Conservation (phyloP, 257 asterid species). For the Jasminum sambac region DNA sequence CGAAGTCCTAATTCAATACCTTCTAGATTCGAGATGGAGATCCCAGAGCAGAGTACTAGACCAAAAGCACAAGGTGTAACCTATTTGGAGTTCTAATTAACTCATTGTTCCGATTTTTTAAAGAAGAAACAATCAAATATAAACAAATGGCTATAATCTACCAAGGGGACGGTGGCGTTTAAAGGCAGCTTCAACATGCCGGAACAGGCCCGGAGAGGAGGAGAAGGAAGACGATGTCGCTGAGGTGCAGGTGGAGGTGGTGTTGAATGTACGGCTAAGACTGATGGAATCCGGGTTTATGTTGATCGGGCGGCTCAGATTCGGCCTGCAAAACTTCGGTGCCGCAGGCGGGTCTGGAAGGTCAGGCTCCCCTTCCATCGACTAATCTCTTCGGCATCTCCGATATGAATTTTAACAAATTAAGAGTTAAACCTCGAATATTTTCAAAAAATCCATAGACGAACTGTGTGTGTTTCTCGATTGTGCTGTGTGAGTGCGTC, state of each 20-base stretch:
- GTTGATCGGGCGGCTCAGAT: constrained; percentile 53
- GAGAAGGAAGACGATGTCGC: constrained; percentile 56
- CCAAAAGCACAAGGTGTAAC: constrained; percentile 18
- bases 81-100: constrained; percentile 15
- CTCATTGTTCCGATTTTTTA: neutral
- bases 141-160: constrained; percentile 17
- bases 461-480: constrained; percentile 21
- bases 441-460: constrained; percentile 29
- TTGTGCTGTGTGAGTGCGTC: constrained; percentile 12
- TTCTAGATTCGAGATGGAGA: neutral
- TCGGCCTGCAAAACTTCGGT: constrained; percentile 42
- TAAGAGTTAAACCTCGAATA: neutral
- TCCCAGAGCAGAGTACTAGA: constrained; percentile 2
- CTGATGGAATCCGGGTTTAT: constrained; percentile 51
- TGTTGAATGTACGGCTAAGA: constrained; percentile 48
- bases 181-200: constrained; percentile 70
- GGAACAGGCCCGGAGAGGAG: constrained; percentile 71
- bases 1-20: neutral
- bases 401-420: constrained; percentile 15
- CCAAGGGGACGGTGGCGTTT: constrained; percentile 86
- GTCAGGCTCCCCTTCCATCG: constrained; percentile 90
- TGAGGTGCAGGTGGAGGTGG: constrained; percentile 48
- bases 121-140: neutral
- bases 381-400: constrained; percentile 46
- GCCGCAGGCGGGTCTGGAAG: constrained; percentile 57